phyloP scores from a whole-genome alignment of 495 filamentous ascomycete species.

The Elaphomyces granulatus region DNA sequence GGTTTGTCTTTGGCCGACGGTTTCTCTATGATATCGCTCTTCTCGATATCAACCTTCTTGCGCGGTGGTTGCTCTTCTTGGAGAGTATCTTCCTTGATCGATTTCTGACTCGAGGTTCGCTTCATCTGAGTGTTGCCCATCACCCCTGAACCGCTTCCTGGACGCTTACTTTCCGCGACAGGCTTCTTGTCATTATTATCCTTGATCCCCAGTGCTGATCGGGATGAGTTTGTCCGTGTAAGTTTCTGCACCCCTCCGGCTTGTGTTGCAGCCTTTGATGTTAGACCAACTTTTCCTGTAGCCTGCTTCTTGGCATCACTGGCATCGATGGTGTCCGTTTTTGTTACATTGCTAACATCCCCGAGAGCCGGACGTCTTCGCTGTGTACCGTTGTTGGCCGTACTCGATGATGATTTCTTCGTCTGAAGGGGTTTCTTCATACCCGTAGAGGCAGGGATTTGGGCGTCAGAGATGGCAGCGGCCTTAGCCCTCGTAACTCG shows the following conservation, averaged over 20 bases:
- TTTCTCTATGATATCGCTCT: too few species aligned
- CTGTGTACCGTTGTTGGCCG: slow-evolving; percentile 29
- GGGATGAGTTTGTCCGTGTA: slow-evolving; percentile 46
- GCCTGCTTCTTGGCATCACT: slow-evolving; percentile 57
- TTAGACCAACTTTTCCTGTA: slow-evolving; percentile 43
- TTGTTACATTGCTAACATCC: slow-evolving; percentile 90
- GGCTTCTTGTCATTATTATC: slow-evolving; percentile 47
- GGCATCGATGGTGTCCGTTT: slow-evolving; percentile 47
- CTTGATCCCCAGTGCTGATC: slow-evolving; percentile 48
- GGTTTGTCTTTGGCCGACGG: too few species aligned
- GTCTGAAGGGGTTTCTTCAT: slow-evolving; percentile 61
- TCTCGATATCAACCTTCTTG: slow-evolving; percentile 36
- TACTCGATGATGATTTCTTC: slow-evolving; percentile 53
- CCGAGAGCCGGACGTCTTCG: slow-evolving; percentile 68
- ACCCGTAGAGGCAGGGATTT: slow-evolving; percentile 31
- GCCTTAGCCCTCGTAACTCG: slow-evolving; percentile 90
- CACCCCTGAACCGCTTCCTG: slow-evolving; percentile 57
- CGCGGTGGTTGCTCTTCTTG: slow-evolving; percentile 42
- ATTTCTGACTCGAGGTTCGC: slow-evolving; percentile 36
- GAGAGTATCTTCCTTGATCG: slow-evolving; percentile 46
- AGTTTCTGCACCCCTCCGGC: slow-evolving; percentile 70
- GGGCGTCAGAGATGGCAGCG: slow-evolving; percentile 48
- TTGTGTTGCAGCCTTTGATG: slow-evolving; percentile 60
- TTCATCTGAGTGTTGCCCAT: slow-evolving; percentile 46
- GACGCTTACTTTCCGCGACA: slow-evolving; percentile 44